Base-by-base conservation (phyloP, 495 filamentous ascomycete genomes). In the Daldinia caldariorum region DNA sequence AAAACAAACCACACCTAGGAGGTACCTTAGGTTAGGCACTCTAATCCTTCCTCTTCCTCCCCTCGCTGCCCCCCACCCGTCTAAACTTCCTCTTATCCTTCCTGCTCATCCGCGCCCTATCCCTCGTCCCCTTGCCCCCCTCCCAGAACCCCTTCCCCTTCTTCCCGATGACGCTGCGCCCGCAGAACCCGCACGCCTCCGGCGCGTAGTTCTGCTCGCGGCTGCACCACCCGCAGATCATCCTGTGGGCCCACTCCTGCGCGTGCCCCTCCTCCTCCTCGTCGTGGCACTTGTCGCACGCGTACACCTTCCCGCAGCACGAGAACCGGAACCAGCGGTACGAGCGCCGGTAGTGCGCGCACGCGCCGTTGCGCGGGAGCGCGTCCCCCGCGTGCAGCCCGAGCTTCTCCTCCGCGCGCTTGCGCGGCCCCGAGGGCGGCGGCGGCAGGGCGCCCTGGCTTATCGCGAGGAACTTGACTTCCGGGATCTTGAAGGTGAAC, bases 261-360 rank as follows among this genome's bases (percentile, higher is more conserved):
- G 84, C 83, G 77, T 97, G 93, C 26, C 26, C 26, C 39, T 90
- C 89, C 63, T 87, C 86, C 12, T 77, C 84, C 13, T 79, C 85
- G 72, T 97, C 92, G 70, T 97, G 94, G 77, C 94, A 97, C 84
- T 84, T 85, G 72, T 97, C 93, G 78, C 93, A 97, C 4, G 92
- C 84, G 67, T 90, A 92, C 10, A 95, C 84, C 26, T 79, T 80
- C 12, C 71, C 74, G 74, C 83, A 85, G 74, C 85, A 87, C 59
- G 79, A 79, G 74, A 90, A 94, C 67, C 92, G 81, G 77, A 97
- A 97, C 94, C 94, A 97, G 12, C 94, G 87, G 74, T 91, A 92
- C 60, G 87, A 90, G 70, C 93, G 92, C 3, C 83, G 78, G 76
- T 97, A 97, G 73, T 97, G 94, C 35, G 74, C 74, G 75, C 94